Conservation (phyloP, 495 filamentous ascomycete genomes). For the Durotheca rogersii region DNA sequence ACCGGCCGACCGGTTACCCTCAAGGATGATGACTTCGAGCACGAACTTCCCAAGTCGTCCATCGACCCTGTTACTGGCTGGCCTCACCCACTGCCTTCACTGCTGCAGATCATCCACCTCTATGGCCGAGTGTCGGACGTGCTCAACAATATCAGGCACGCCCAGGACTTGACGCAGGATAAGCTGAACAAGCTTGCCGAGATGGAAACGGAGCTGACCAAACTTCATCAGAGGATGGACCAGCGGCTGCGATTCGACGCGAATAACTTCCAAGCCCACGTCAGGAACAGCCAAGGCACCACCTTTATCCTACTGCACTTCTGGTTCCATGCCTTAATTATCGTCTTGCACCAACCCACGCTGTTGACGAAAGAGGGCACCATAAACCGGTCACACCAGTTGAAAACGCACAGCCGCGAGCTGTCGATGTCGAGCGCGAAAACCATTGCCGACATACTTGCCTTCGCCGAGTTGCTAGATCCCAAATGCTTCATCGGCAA, state of each 20-base stretch:
- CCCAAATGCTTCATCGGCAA: constrained; percentile 79
- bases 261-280: constrained; percentile 73
- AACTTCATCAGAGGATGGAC: constrained; percentile 75
- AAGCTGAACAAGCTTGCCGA: constrained; percentile 65
- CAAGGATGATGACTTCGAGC: constrained; percentile 76
- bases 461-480: constrained; percentile 76
- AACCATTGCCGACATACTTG: constrained; percentile 81
- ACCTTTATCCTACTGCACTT: constrained; percentile 88
- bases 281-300: constrained; percentile 72
- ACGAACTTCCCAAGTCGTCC: constrained; percentile 65
- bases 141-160: constrained; percentile 77
- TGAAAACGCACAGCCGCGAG: constrained; percentile 75
- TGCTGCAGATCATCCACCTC: constrained; percentile 79
- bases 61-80: constrained; percentile 61
- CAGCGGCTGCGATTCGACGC: constrained; percentile 75
- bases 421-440: constrained; percentile 86
- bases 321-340: constrained; percentile 87
- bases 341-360: constrained; percentile 79
- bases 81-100: constrained; percentile 73
- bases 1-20: constrained; percentile 79
- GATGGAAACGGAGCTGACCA: constrained; percentile 76
- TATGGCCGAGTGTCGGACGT: constrained; percentile 81
- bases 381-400: constrained; percentile 57
- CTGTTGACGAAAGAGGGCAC: constrained; percentile 75
- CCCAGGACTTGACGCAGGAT: constrained; percentile 70